phyloP scores from a whole-genome alignment of 2,329 filamentous ascomycete species.

The Aspergillus neoniger region DNA sequence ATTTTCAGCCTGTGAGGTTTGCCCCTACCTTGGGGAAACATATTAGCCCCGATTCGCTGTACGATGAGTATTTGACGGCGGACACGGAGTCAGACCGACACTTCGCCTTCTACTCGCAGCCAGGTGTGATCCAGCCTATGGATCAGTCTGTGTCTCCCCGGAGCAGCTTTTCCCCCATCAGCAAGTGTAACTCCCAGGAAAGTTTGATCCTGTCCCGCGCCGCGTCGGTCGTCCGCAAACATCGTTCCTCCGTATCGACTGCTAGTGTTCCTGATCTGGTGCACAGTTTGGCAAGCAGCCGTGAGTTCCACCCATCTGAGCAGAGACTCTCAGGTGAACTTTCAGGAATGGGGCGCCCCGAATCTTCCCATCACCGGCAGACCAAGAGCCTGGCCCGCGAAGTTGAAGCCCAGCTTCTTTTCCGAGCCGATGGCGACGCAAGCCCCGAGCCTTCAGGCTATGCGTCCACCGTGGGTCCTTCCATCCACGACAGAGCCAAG shows the following conservation, averaged over 20 bases:
- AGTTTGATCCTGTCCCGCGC: conserved; percentile 56
- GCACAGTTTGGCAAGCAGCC: conserved; percentile 43
- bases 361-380: conserved; percentile 37
- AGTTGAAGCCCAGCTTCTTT: conserved; percentile 32
- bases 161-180: conserved; percentile 55
- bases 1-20: conserved; percentile 37
- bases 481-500: conserved; percentile 39
- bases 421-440: conserved; percentile 30
- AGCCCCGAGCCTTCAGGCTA: conserved; percentile 32
- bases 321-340: conserved; percentile 26
- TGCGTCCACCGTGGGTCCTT: conserved; percentile 20
- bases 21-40: conserved; percentile 35
- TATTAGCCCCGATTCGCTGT: conserved; percentile 36
- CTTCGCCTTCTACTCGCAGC: conserved; percentile 47
- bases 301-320: conserved; percentile 37
- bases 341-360: conserved; percentile 18
- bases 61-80: conserved; percentile 45
- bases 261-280: conserved; percentile 49
- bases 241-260: conserved; percentile 50
- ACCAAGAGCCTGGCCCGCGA: conserved; percentile 42
- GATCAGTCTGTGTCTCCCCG: conserved; percentile 44
- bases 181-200: conserved; percentile 60
- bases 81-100: conserved; percentile 52
- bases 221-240: conserved; percentile 50
- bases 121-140: conserved; percentile 44